These are phyloP conservation scores for Tremella fuciformis DNA, from an alignment of 768 basidiomycete species.

Conservation along the genomic window DNA sequence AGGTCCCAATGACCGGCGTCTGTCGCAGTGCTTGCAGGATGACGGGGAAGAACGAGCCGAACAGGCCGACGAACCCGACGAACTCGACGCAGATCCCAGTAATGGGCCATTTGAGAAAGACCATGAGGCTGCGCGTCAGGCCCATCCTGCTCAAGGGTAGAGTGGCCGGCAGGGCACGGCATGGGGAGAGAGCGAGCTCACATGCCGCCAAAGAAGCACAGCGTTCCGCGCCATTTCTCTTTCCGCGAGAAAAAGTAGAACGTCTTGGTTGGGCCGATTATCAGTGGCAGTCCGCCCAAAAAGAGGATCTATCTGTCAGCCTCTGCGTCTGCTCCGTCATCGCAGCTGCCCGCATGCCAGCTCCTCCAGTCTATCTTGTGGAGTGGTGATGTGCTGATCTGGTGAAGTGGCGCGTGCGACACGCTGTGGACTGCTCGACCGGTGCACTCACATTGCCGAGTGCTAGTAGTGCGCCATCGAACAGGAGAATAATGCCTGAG, in stretches of 20 bases:
- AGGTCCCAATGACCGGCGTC: slow-evolving; percentile 82
- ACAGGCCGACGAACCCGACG: slow-evolving; percentile 94
- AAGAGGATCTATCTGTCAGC: slow-evolving; percentile 72
- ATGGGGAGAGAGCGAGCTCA: slow-evolving; percentile 20
- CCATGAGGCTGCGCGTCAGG: slow-evolving; percentile 59
- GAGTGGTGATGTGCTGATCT: no score
- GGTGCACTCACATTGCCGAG: slow-evolving; percentile 94
- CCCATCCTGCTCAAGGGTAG: slow-evolving; percentile 50
- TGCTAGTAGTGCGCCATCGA: slow-evolving; percentile 90
- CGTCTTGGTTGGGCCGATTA: slow-evolving; percentile 92
- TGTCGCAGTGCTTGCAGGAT: slow-evolving; percentile 95
- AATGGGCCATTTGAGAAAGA: slow-evolving; percentile 94
- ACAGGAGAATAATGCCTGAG: slow-evolving; percentile 75
- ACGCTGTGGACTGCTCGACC: no score
- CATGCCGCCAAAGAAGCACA: slow-evolving; percentile 52
- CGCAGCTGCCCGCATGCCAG: no score
- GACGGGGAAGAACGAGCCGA: slow-evolving; percentile 99
- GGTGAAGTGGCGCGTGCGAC: no score
- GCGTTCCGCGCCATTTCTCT: slow-evolving; percentile 80
- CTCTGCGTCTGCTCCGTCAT: background rate
- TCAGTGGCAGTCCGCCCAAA: slow-evolving; percentile 86
- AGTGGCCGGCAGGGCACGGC: slow-evolving; percentile 57
- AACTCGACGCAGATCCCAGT: slow-evolving; percentile 89
- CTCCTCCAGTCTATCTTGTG: no score
- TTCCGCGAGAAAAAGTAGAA: slow-evolving; percentile 96